A percentile compares a stretch with the other conserved stretches of the same genome.
These are phyloP conservation scores for Fusarium foetens DNA, from an alignment of 2,329 filamentous ascomycete genomes.

Conservation along the genomic window DNA sequence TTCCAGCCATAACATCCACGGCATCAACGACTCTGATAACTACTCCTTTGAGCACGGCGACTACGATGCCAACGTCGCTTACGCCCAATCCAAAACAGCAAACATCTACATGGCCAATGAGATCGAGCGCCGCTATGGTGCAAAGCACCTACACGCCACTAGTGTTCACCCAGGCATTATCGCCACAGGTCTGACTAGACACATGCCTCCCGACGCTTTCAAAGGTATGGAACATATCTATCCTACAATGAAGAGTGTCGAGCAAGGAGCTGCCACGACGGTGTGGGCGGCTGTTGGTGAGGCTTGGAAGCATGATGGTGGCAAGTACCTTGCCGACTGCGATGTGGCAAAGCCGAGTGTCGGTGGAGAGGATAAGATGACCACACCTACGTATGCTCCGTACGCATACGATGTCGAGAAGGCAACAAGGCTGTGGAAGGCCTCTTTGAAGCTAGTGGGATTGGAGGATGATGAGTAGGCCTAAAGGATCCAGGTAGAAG, in stretches of 20 bases:
- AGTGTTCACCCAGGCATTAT: constrained; percentile 29
- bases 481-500: too few relatives aligned
- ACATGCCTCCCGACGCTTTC: background rate
- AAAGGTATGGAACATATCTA: background rate
- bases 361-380: background rate
- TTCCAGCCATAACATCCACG: constrained; percentile 48
- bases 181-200: background rate
- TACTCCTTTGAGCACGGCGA: constrained; percentile 15
- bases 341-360: background rate
- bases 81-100: constrained; percentile 37
- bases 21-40: constrained; percentile 18
- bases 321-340: background rate
- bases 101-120: constrained; percentile 41
- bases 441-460: background rate
- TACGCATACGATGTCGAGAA: background rate
- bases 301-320: background rate
- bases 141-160: constrained; percentile 18
- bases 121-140: constrained; percentile 32
- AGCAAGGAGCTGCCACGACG: background rate
- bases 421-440: background rate
- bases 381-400: background rate
- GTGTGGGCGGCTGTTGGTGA: background rate
- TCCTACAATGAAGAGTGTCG: background rate
- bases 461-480: background rate
- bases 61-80: constrained; percentile 24